These are phyloP conservation scores for Kregervanrija delftensis DNA, from an alignment of 805 yeast genomes.

Conservation along the genomic window DNA sequence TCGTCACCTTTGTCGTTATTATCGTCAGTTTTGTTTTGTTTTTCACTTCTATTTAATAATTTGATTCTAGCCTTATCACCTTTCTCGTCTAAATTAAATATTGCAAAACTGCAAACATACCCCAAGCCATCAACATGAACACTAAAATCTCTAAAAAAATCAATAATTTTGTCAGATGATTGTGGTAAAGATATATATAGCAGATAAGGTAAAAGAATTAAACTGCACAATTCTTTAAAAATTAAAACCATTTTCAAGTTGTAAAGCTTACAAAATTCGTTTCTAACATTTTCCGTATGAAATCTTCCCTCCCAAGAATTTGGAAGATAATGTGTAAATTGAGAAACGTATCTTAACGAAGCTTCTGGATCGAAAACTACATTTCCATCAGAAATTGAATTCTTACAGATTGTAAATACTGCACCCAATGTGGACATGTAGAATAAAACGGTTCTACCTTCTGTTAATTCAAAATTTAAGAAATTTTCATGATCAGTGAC, in stretches of 20 bases:
- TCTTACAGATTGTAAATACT: slow-evolving; percentile 74
- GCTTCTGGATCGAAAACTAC: slow-evolving; percentile 91
- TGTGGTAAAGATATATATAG: slow-evolving; percentile 77
- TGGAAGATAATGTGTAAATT: slow-evolving; percentile 88
- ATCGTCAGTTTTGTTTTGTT: slow-evolving; percentile 9
- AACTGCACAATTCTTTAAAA: slow-evolving; percentile 71
- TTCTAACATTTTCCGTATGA: slow-evolving; percentile 79
- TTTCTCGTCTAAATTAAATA: slow-evolving; percentile 72
- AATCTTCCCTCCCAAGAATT: slow-evolving; percentile 76
- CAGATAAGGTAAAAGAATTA: slow-evolving; percentile 82
- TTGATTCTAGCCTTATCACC: slow-evolving; percentile 24
- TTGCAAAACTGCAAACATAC: slow-evolving; percentile 88
- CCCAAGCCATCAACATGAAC: slow-evolving; percentile 94
- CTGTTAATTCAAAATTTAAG: slow-evolving; percentile 80
- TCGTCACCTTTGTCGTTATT: slow-evolving; percentile 10
- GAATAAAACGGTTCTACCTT: slow-evolving; percentile 74
- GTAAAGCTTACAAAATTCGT: slow-evolving; percentile 74
- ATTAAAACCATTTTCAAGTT: slow-evolving; percentile 67
- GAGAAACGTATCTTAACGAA: slow-evolving; percentile 70
- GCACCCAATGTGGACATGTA: slow-evolving; percentile 88
- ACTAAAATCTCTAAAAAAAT: slow-evolving; percentile 84
- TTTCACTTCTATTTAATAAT: slow-evolving; percentile 16
- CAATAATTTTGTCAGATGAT: slow-evolving; percentile 69
- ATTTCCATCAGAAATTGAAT: slow-evolving; percentile 54
- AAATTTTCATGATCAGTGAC: slow-evolving; percentile 85